Evolutionary conservation across 163 green algal species (phyloP).

Genomic region (Trebouxia gelatinosa): DNA sequence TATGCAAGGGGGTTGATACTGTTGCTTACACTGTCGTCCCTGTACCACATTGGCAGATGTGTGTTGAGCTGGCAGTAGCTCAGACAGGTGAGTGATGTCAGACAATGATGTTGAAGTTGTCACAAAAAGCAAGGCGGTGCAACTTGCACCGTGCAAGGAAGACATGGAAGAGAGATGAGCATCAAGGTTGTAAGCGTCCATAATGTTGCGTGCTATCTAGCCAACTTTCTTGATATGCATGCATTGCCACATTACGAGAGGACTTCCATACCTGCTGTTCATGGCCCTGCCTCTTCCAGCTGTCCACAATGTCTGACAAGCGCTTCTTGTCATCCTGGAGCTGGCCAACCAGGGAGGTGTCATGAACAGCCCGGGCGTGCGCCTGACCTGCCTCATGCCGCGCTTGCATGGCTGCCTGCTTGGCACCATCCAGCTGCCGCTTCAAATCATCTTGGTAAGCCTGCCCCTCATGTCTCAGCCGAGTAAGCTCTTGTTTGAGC

Average conservation of each 20-base stretch:
- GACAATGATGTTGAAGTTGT: background rate
- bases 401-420: slow-evolving; percentile 1
- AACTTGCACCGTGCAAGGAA: background rate
- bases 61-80: no score
- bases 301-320: background rate
- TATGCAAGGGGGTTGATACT: no score
- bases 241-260: background rate
- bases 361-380: background rate
- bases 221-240: no score
- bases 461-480: slow-evolving; percentile 15
- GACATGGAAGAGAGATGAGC: background rate
- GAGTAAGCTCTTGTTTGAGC: slow-evolving; percentile 5
- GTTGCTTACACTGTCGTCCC: no score
- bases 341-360: background rate
- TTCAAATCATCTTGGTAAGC: background rate
- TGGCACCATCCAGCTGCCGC: slow-evolving; percentile 8
- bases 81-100: background rate
- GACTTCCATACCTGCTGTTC: slow-evolving; percentile 6
- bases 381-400: slow-evolving; percentile 13
- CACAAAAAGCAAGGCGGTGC: background rate
- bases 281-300: background rate
- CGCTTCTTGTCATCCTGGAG: background rate
- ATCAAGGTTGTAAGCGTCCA: no score
- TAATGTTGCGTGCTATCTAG: no score
- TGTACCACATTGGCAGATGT: no score